Evolutionary conservation across 177 flowering plant species (phyloP).

Genomic region (Vitis hybrid): DNA sequence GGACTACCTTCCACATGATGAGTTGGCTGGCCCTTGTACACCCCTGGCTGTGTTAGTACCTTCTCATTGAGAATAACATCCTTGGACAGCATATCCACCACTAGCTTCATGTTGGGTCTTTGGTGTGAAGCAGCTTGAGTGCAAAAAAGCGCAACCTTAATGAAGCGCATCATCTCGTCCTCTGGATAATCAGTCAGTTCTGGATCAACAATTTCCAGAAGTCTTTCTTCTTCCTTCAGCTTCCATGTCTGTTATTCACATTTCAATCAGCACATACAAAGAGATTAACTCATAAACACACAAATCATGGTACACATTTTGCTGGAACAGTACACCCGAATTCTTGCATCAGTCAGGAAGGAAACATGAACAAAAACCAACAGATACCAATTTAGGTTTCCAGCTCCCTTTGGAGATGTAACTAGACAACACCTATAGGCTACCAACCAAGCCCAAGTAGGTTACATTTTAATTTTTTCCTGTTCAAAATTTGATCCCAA

Average conservation of each 20-base stretch:
- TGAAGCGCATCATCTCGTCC: constrained; percentile 60
- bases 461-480: no score
- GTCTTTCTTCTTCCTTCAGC: constrained; percentile 55
- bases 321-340: background rate
- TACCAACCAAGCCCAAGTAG: background rate
- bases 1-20: background rate
- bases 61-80: constrained; percentile 52
- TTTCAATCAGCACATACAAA: background rate
- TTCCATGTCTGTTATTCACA: constrained; percentile 68
- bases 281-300: background rate
- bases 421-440: background rate
- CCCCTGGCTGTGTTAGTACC: constrained; percentile 56
- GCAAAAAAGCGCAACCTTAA: constrained; percentile 82
- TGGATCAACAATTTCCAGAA: constrained; percentile 72
- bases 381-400: no score
- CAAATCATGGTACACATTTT: background rate
- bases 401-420: background rate
- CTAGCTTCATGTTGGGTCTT: constrained; percentile 80
- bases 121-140: constrained; percentile 66
- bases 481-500: no score
- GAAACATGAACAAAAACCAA: no score
- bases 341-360: no score
- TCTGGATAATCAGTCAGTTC: constrained; percentile 51
- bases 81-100: constrained; percentile 71
- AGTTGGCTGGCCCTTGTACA: constrained; percentile 22